Evolutionary conservation across 305 asterid genomes (phyloP), one percentile per base, ranked within the genome.

Genomic region (Rubia occidens): DNA sequence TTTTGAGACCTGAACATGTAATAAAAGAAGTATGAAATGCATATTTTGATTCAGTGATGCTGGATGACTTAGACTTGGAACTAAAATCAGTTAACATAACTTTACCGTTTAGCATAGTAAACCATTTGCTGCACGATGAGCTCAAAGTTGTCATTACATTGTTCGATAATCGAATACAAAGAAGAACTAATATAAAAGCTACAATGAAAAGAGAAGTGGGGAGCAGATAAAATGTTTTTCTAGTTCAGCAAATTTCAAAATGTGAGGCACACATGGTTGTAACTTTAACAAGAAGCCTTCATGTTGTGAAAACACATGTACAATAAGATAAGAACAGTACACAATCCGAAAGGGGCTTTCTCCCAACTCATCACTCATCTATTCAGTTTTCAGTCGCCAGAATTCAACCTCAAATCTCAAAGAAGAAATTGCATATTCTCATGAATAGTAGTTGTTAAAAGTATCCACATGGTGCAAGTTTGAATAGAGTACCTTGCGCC

Each of bases 401-500:
- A 21, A 26, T 20, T 59, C 39, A 11, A 26, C 24, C 21, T 53
- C 58, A 53, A 53, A 17, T 59, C n/a, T 17, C 21, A 37, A 17
- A n/a, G 10, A 42, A 26, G n/a, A 35, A 71, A 55, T 5, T 44
- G 21, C 65, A 26, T 21, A 35, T 56, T 44, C 26, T 26, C 67
- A 55, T n/a, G 6, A 11, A 7, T 56, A 13, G n/a, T 56, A 59
- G 35, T 56, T 26, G 55, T 62, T 67, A 70, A 64, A 53, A 56
- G 70, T 32, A 39, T 61, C 67, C 66, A 47, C 62, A 70, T 43
- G 60, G 67, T 47, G 64, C 15, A 60, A 73, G 35, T 65, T 71
- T 37, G 26, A 24, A 47, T 29, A 11, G 60, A 24, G 77, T 81
- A 94, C 98, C 96, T 87, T 90, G 72, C 76, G 87, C 89, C 98